Base-by-base conservation (phyloP, 73 alveolate species). In the Blepharisma japonicum region DNA sequence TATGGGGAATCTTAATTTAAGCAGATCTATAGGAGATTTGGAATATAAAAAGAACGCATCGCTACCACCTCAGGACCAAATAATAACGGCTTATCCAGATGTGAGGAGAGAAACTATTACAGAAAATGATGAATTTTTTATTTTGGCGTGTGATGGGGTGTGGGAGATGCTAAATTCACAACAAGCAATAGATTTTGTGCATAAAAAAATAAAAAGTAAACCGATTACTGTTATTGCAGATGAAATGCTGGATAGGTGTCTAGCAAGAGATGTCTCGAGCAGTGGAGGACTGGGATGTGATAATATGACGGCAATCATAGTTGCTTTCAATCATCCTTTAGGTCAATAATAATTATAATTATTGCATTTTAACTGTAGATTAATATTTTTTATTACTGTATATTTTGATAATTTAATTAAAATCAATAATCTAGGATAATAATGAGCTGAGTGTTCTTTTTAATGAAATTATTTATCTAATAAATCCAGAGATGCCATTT, bases 21-120 rank as follows among this genome's bases (percentile, higher is more conserved):
- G 98, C 0, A 85, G 99, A 70, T 89, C 97, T 18, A 80, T 96
- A 14, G 99, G 99, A 20, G 99, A 96, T 81, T 80, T 88, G 68
- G 87, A 94, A 72, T 96, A 89, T 71, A 94, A 94, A 78, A 89
- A 86, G 61, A 68, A 82, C 39, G 89, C 89, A 7, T 50, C 55
- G 11, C 72, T 81, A 0, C 87, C 86, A 53, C 84, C 83, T 11
- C 76, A 55, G 51, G 91, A 89, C 42, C 84, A 89, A 48, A 86
- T 86, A 82, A 83, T 96, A 21, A 90, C 97, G 23, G 90, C 94
- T 23, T 87, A 77, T 38, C 99, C 99, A 0, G 98, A 96, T 68
- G 90, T 96, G 45, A 48, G 49, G 72, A 77, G 32, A 76, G 61
- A 54, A 79, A 74, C 32, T 48, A 48, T 79, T 38, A 72, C 84